A percentile compares a stretch with the other conserved stretches of the same genome.
phyloP scores from a whole-genome alignment of 2,329 filamentous ascomycete species.

The Penicillium crustosum region DNA sequence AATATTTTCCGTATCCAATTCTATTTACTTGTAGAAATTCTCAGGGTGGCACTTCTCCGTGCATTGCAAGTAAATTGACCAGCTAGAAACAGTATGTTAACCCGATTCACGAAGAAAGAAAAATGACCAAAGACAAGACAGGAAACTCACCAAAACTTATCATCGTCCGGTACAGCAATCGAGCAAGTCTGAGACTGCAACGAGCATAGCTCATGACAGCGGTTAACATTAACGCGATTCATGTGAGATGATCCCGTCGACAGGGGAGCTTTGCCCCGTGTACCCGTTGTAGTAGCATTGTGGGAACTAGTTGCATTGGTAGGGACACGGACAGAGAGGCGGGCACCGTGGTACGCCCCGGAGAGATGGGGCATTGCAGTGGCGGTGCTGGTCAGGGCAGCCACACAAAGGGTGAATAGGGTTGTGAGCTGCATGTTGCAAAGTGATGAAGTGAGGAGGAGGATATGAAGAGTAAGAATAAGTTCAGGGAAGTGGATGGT shows the following conservation, averaged over 20 bases:
- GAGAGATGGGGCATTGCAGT: slow-evolving; percentile 21
- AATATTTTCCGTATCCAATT: not conserved
- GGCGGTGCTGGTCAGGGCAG: slow-evolving; percentile 17
- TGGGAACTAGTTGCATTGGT: slow-evolving; percentile 14
- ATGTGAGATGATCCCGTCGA: slow-evolving; percentile 12
- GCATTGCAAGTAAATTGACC: slow-evolving; percentile 21
- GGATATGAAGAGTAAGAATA: not conserved
- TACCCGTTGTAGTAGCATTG: slow-evolving; percentile 20
- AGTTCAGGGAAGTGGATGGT: not conserved
- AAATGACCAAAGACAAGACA: not conserved
- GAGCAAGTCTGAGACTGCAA: slow-evolving; percentile 27
- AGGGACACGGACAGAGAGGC: slow-evolving; percentile 14
- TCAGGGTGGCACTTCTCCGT: slow-evolving; percentile 19
- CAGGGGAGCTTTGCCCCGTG: slow-evolving; percentile 8
- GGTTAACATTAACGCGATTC: slow-evolving; percentile 12
- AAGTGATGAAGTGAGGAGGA: not conserved
- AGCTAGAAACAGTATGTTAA: slow-evolving; percentile 9
- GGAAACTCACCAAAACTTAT: slow-evolving; percentile 26
- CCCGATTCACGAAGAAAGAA: not conserved
- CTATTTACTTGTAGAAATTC: slow-evolving; percentile 5
- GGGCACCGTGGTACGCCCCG: slow-evolving; percentile 17
- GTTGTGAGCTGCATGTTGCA: slow-evolving; percentile 24
- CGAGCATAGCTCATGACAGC: slow-evolving; percentile 28
- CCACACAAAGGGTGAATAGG: slow-evolving; percentile 14
- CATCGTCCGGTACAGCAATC: slow-evolving; percentile 27